Percentiles rank a stretch among this genome's conserved stretches.
Evolutionary conservation across 169 alveolate genomes (phyloP).

Genomic region (Babesia sp.): DNA sequence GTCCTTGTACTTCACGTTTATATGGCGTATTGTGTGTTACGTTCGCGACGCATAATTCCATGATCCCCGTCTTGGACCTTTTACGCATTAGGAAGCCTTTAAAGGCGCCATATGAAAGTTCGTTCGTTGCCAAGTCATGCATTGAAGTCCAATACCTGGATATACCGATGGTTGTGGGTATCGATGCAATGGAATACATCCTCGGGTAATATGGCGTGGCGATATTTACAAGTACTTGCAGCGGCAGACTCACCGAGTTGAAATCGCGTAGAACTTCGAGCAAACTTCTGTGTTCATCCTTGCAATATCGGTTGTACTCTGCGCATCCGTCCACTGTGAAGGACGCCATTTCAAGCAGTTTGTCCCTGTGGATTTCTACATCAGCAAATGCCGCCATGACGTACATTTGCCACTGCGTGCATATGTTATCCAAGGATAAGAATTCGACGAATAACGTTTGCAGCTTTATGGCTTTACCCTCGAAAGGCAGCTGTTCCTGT

Average conservation of each 20-base stretch:
- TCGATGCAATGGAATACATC: constrained; percentile 58
- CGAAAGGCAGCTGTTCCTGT: constrained; percentile 9
- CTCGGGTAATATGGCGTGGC: constrained; percentile 63
- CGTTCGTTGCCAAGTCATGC: not conserved
- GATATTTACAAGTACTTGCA: constrained; percentile 54
- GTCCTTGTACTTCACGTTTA: constrained; percentile 38
- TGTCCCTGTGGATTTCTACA: constrained; percentile 41
- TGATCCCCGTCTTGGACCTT: constrained; percentile 13
- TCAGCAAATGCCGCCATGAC: constrained; percentile 37
- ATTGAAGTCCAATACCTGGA: not conserved
- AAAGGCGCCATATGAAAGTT: not conserved
- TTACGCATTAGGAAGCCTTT: constrained; percentile 16
- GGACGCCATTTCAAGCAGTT: constrained; percentile 46
- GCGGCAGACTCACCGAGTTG: constrained; percentile 28
- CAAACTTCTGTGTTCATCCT: constrained; percentile 48
- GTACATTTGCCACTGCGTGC: constrained; percentile 63
- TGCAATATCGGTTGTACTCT: constrained; percentile 58
- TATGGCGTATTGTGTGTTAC: constrained; percentile 39
- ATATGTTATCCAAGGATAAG: constrained; percentile 38
- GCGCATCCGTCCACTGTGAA: constrained; percentile 41
- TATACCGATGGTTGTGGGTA: constrained; percentile 16
- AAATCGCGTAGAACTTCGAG: constrained; percentile 56
- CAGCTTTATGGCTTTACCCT: constrained; percentile 34
- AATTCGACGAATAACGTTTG: constrained; percentile 27
- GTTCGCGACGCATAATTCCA: constrained; percentile 45